These are phyloP conservation scores for Botrytis medusae DNA, from an alignment of 2,329 filamentous ascomycete species.

Conservation along the genomic window DNA sequence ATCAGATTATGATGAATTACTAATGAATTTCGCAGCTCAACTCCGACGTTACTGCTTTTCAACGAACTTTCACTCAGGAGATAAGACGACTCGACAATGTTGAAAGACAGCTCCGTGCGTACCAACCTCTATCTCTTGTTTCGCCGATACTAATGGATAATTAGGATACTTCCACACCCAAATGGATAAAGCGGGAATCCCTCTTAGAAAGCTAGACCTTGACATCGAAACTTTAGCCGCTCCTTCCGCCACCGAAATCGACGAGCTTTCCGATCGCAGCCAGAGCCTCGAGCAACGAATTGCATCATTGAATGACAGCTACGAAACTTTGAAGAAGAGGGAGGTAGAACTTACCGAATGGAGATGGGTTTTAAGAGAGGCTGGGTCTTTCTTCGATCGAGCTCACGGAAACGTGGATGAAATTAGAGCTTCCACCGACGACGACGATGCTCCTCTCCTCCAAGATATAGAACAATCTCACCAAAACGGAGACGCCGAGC, in stretches of 20 bases:
- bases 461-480: constrained; percentile 87
- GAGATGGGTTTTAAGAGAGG: constrained; percentile 96
- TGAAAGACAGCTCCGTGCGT: constrained; percentile 90
- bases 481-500: constrained; percentile 61
- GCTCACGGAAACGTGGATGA: constrained; percentile 96
- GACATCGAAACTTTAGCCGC: constrained; percentile 84
- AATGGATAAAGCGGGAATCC: constrained; percentile 89
- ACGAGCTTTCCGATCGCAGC: constrained; percentile 89
- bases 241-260: constrained; percentile 90
- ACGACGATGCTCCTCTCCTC: constrained; percentile 86
- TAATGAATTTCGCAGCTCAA: constrained; percentile 67
- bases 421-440: constrained; percentile 83
- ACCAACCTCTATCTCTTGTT: constrained; percentile 12
- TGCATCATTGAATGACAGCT: constrained; percentile 91
- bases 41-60: constrained; percentile 87
- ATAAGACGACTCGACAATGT: constrained; percentile 97
- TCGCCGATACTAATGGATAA: constrained; percentile 24
- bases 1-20: constrained; percentile 3
- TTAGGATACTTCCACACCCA: constrained; percentile 89
- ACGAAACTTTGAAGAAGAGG: constrained; percentile 96
- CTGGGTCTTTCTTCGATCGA: constrained; percentile 94
- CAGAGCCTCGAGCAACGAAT: constrained; percentile 91
- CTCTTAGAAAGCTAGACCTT: constrained; percentile 86
- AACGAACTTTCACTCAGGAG: constrained; percentile 95
- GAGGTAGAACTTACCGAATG: constrained; percentile 97